These are phyloP conservation scores for Paragyromitra xinjiangensis DNA, from an alignment of 495 filamentous ascomycete genomes.

Conservation along the genomic window DNA sequence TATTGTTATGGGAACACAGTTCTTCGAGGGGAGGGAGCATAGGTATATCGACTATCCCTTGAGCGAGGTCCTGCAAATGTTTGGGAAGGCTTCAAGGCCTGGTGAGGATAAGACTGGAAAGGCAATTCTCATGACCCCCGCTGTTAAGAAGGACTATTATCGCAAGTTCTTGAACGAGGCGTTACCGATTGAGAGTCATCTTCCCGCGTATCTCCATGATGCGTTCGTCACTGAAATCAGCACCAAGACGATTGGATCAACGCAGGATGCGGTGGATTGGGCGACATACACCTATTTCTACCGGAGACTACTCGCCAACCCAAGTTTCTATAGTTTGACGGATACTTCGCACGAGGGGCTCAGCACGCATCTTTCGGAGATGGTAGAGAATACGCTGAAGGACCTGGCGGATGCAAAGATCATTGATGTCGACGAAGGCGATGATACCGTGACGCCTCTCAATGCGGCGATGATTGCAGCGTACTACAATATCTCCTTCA, in stretches of 20 bases:
- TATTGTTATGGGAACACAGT: constrained; percentile 98
- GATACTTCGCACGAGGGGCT: constrained; percentile 92
- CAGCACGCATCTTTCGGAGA: constrained; percentile 91
- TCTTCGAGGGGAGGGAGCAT: constrained; percentile 95
- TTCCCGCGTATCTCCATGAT: constrained; percentile 90
- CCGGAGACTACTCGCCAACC: constrained; percentile 93
- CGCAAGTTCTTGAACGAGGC: constrained; percentile 98
- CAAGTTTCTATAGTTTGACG: constrained; percentile 91
- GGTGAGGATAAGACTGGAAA: constrained; percentile 80
- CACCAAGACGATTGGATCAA: constrained; percentile 89
- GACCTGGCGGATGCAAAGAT: constrained; percentile 94
- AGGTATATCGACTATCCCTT: constrained; percentile 97
- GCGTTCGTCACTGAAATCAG: constrained; percentile 97
- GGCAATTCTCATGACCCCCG: constrained; percentile 93
- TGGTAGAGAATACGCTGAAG: constrained; percentile 91
- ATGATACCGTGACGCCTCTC: constrained; percentile 85
- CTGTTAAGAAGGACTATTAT: constrained; percentile 95
- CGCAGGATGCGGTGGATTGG: constrained; percentile 98
- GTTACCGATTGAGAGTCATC: constrained; percentile 91
- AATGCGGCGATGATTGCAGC: constrained; percentile 98
- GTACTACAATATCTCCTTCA: constrained; percentile 99
- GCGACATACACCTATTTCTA: constrained; percentile 99
- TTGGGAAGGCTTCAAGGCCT: constrained; percentile 86
- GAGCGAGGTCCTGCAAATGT: constrained; percentile 99
- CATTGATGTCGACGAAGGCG: constrained; percentile 95